Evolutionary conservation across 1,284 basidiomycete genomes (phyloP).

Genomic region (Rhodofomes roseus): DNA sequence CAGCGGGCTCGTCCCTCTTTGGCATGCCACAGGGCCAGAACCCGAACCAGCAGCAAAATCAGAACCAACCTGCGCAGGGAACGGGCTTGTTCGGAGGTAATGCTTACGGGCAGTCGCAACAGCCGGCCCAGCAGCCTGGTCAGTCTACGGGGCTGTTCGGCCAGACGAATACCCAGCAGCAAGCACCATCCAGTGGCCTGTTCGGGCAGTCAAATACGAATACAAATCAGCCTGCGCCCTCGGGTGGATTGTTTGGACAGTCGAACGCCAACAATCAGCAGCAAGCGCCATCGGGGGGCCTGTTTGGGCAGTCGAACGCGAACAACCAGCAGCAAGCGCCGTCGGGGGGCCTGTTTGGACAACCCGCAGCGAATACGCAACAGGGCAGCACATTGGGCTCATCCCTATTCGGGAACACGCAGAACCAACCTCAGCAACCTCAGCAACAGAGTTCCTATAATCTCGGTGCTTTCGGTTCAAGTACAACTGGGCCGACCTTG

Average conservation of each 20-base stretch:
- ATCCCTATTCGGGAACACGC: constrained; percentile 7
- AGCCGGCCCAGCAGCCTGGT: background rate
- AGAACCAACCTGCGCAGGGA: constrained; percentile 12
- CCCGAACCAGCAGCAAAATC: constrained; percentile 21
- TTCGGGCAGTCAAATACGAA: constrained; percentile 12
- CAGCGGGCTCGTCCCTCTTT: constrained; percentile 23
- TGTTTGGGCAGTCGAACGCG: constrained; percentile 1
- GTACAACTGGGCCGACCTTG: background rate
- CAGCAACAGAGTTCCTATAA: constrained; percentile 2
- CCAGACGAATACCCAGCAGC: constrained; percentile 23
- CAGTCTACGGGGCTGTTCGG: constrained; percentile 10
- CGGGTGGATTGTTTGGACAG: constrained; percentile 16
- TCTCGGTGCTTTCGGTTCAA: constrained; percentile 8
- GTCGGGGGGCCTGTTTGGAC: constrained; percentile 12
- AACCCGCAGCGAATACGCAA: constrained; percentile 14
- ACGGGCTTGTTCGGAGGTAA: constrained; percentile 18
- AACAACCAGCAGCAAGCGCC: constrained; percentile 11
- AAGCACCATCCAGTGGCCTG: constrained; percentile 7
- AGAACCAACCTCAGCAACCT: constrained; percentile 5
- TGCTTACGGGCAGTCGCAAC: constrained; percentile 8
- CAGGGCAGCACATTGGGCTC: constrained; percentile 12
- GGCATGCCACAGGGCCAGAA: constrained; percentile 17
- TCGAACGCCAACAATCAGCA: constrained; percentile 15
- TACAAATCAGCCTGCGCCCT: background rate
- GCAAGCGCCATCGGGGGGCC: background rate